These are phyloP conservation scores for Vitis cinerea DNA, from an alignment of 164 flowering plant genomes.

Conservation along the genomic window DNA sequence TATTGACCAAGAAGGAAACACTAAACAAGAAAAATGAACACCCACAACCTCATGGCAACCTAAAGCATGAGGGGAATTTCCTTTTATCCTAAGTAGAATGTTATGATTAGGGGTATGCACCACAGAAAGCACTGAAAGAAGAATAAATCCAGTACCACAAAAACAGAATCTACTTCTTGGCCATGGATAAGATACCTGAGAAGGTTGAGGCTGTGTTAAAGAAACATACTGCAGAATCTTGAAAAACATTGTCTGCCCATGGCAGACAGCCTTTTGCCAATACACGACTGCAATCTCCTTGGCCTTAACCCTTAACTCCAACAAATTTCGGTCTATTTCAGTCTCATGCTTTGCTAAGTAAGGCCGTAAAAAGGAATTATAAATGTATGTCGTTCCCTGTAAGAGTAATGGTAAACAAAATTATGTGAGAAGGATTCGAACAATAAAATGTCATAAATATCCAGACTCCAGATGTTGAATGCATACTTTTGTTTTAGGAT, in stretches of 20 bases:
- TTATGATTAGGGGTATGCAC: too few relatives aligned
- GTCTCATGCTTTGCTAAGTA: slow-evolving; percentile 66
- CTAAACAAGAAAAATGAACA: too few relatives aligned
- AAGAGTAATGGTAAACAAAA: slow-evolving; percentile 2
- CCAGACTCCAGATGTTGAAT: not conserved
- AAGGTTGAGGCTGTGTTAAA: slow-evolving; percentile 38
- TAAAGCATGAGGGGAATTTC: too few relatives aligned
- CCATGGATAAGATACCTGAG: slow-evolving; percentile 38
- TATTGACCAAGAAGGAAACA: too few relatives aligned
- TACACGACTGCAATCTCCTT: slow-evolving; percentile 47
- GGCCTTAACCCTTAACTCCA: slow-evolving; percentile 58
- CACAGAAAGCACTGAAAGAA: too few relatives aligned
- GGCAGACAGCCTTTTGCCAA: slow-evolving; percentile 61
- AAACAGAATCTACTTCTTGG: too few relatives aligned
- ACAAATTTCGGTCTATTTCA: slow-evolving; percentile 68
- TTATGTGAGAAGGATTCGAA: too few relatives aligned
- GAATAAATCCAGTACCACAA: too few relatives aligned
- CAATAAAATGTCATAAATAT: too few relatives aligned
- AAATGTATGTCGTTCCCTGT: slow-evolving; percentile 79
- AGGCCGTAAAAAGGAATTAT: slow-evolving; percentile 62
- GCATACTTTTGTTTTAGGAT: slow-evolving; percentile 66
- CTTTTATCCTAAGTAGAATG: too few relatives aligned
- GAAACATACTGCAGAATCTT: slow-evolving; percentile 68
- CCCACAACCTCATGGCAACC: too few relatives aligned
- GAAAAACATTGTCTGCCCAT: slow-evolving; percentile 55